Evolutionary conservation across 495 filamentous ascomycete genomes (phyloP).

Genomic region (Podospora pseudoanserina): DNA sequence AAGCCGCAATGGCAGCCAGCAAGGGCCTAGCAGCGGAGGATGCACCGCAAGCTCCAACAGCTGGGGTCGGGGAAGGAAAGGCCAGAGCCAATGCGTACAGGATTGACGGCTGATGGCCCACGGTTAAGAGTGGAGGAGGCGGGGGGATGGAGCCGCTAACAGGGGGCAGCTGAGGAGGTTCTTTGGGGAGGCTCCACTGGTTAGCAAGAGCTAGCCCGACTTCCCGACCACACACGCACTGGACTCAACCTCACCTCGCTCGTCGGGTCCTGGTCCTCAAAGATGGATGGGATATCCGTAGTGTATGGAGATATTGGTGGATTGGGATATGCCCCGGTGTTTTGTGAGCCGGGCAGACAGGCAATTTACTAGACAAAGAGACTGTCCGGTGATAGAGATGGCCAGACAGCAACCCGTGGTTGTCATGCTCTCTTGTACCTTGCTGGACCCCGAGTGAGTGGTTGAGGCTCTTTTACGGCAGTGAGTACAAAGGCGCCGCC

Average conservation of each 20-base stretch:
- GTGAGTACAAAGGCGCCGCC: not conserved
- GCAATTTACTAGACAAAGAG: not conserved
- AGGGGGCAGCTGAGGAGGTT: slow-evolving; percentile 3
- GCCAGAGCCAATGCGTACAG: not conserved
- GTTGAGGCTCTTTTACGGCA: not conserved
- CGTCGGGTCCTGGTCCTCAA: not conserved
- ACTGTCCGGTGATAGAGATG: not conserved
- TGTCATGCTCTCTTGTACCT: not conserved
- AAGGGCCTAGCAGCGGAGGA: slow-evolving; percentile 11
- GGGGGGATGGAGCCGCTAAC: slow-evolving; percentile 1
- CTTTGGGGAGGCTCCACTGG: not conserved
- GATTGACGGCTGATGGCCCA: slow-evolving; percentile 3
- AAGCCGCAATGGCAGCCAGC: slow-evolving; percentile 17
- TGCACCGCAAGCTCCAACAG: not conserved
- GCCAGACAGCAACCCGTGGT: not conserved
- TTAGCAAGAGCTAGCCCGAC: not conserved
- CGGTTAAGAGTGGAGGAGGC: not conserved
- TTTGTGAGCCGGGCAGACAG: slow-evolving; percentile 2
- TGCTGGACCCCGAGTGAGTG: not conserved
- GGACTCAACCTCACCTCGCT: not conserved
- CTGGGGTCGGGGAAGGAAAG: not conserved
- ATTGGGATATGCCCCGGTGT: not conserved
- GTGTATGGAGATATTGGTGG: not conserved
- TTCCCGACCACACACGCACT: slow-evolving; percentile 1
- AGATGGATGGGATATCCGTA: not conserved